Evolutionary conservation across 1,284 basidiomycete species (phyloP), one percentile per base, ranked within the genome.

Genomic region (Neolentinus lepideus): DNA sequence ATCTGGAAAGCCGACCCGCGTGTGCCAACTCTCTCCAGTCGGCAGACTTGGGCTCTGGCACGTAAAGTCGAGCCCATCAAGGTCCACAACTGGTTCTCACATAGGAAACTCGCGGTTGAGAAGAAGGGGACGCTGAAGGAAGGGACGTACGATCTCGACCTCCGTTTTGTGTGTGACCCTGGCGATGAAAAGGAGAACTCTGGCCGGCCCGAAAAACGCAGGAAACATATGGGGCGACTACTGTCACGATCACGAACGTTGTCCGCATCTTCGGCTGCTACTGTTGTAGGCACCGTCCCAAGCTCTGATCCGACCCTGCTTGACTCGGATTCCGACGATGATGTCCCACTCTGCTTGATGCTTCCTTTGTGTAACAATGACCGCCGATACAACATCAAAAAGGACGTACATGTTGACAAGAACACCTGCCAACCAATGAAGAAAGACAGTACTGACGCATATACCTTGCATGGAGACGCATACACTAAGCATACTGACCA

Each of bases 41-140:
- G 59, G 14, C 54, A 53, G 11, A 26, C 38, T 8, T 60, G 59
- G 59, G 57, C 59, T 1, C 29, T 50, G 3, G 48, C 51, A 2
- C 52, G 55, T 6, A 38, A 54, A 10, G 35, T 60, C 21, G 43
- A 51, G 1, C 53, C 57, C 4, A n/a, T 25, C 22, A 21, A 48
- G 3, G 59, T 60, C 14, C 46, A 58, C 22, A 38, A 31, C n/a
- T 60, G 59, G 59, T 60, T 60, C 38, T 45, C 24, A 21, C 4
- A 29, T 11, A 50, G n/a, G 47, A 74, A 66, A 8, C 67, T 62
- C 8, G 74, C 72, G 8, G 27, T 3, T 21, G 47, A 26, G 47
- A 16, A 21, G 38, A 43, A 9, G 38, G 38, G 38, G 16, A 43
- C 19, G 12, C 12, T 43, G 16, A 16, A 16, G 12, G 47, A 50